phyloP scores from a whole-genome alignment of 768 basidiomycete species.

The Hydnum rufescens region DNA sequence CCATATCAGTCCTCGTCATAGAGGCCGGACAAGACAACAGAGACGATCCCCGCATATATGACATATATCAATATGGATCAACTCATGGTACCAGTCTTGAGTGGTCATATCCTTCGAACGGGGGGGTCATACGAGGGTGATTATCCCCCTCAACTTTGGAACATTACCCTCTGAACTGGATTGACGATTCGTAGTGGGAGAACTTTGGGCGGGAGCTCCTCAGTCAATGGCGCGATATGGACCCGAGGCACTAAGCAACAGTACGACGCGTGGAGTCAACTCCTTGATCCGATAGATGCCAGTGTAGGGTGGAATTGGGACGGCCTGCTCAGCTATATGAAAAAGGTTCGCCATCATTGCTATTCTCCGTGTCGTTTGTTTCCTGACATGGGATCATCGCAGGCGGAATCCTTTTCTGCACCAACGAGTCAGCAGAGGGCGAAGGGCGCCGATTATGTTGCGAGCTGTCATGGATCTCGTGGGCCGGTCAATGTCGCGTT shows the following conservation, averaged over 20 bases:
- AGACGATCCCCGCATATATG: conserved; percentile 25
- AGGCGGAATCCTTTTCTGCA: conserved; percentile 13
- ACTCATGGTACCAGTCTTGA: conserved; percentile 26
- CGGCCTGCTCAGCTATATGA: conserved; percentile 4
- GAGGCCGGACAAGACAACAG: conserved; percentile 34
- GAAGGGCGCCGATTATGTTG: conserved; percentile 20
- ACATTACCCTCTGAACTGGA: background rate
- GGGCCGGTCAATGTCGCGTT: conserved; percentile 36
- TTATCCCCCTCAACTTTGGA: background rate
- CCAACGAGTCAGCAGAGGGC: conserved; percentile 14
- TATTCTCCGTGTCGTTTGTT: background rate
- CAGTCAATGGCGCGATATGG: conserved; percentile 16
- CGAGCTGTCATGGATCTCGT: conserved; percentile 29
- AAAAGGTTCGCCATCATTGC: conserved; percentile 9
- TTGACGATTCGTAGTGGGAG: background rate
- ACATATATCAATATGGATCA: conserved; percentile 27
- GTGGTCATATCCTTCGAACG: conserved; percentile 23
- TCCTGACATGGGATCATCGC: background rate
- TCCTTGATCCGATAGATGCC: conserved; percentile 1
- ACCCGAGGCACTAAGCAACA: conserved; percentile 10
- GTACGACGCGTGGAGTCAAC: conserved; percentile 6
- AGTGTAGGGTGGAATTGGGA: conserved; percentile 10
- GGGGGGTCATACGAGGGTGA: background rate
- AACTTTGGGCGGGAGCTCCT: conserved; percentile 6
- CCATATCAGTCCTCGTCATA: conserved; percentile 27